Evolutionary conservation across 495 filamentous ascomycete genomes (phyloP), one percentile per base, ranked within the genome.

Genomic region (Penicillium mononematosum): DNA sequence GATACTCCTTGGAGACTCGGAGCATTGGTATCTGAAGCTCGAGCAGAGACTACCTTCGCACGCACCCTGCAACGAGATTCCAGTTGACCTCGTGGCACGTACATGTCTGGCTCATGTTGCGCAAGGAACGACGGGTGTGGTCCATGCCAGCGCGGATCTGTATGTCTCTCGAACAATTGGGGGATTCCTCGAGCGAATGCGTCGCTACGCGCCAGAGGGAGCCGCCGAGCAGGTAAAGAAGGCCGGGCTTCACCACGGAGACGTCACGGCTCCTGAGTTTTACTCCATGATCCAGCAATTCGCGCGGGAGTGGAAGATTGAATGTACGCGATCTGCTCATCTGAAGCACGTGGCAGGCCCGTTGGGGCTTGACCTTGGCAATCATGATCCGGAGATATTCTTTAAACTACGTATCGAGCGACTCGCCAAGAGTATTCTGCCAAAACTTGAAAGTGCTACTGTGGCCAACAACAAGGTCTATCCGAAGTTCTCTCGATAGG

Each of bases 31-130:
- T 4, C 27, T 53, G n/a, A 43, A 43, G 17, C 50, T 53, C 10
- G 50, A 53, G 38, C 24, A 27, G 12, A 31, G 4, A 42, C 5
- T 53, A 7, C 50, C 50, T 17, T 20, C 10, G 2, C 3, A 53
- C 14, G 50, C 31, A n/a, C 9, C 50, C 22, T 43, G 50, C 39
- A 53, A 66, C 32, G 64, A 60, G 50, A 47, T 66, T 4, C 60
- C 60, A 2, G 64, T 66, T 22, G 64, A 66, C 41, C 49, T 56
- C 10, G 60, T 60, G 3, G 60, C 55, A 1, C 62, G 53, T 24
- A 32, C 31, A 12, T 61, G 50, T 24, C 52, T 66, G 4, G 47
- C 55, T 12, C 64, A 66, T 42, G 36, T 66, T 22, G 46, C 46
- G 0, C 5, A 32, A 16, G 43, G 55, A 1, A 53, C 57, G 1